Percentiles rank a stretch among this genome's conserved stretches.
Conservation (phyloP, 768 basidiomycete species). For the Boletellus sp. region DNA sequence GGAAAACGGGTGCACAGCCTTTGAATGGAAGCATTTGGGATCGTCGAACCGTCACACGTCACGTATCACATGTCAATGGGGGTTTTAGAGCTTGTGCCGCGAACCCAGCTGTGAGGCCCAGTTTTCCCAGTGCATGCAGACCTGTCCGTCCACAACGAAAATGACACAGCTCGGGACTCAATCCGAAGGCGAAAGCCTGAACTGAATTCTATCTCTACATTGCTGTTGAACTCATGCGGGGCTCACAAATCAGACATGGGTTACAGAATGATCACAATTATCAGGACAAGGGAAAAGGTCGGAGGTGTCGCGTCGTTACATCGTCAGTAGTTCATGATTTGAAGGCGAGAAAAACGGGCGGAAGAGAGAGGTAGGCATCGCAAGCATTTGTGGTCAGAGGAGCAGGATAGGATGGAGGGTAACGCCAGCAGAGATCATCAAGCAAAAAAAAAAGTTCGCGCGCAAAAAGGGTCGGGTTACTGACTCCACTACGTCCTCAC, state of each 20-base stretch:
- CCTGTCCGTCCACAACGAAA: no score
- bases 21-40: no score
- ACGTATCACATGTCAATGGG: no score
- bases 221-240: neutral
- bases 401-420: neutral
- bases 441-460: neutral
- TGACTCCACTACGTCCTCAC: constrained; percentile 3
- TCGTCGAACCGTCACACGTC: no score
- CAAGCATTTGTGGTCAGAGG: constrained; percentile 2
- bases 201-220: no score
- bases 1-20: no score
- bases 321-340: constrained; percentile 8
- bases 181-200: no score
- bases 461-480: neutral
- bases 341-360: neutral
- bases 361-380: constrained; percentile 6
- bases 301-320: constrained; percentile 11
- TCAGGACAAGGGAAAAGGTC: neutral
- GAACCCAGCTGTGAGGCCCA: no score
- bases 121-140: no score
- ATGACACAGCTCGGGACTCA: no score
- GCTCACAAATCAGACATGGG: neutral
- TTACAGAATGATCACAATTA: neutral
- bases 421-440: constrained; percentile 7
- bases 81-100: no score